These are phyloP conservation scores for Phytophthora constricta DNA, from an alignment of 352 stramenopile genomes.

Conservation along the genomic window DNA sequence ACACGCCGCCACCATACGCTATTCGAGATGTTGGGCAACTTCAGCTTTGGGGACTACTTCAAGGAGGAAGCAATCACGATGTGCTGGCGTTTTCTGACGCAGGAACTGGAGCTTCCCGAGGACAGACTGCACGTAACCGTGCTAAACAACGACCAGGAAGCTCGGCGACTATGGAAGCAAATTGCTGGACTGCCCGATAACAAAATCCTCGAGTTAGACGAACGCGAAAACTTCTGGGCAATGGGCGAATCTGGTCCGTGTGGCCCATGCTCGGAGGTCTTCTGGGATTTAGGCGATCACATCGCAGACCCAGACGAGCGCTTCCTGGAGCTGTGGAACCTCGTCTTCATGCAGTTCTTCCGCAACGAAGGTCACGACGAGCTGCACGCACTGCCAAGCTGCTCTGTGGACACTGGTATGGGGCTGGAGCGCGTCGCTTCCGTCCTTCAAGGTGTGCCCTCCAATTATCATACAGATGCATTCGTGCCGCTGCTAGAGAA, in stretches of 20 bases:
- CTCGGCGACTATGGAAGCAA: conserved; percentile 60
- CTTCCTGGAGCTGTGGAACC: conserved; percentile 97
- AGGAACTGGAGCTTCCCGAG: conserved; percentile 75
- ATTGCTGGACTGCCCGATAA: conserved; percentile 56
- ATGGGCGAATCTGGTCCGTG: conserved; percentile 96
- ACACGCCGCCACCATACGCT: conserved; percentile 98
- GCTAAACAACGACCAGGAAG: conserved; percentile 68
- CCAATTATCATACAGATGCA: conserved; percentile 97
- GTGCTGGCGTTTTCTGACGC: conserved; percentile 94
- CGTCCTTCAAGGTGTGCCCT: conserved; percentile 94
- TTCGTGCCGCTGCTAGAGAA: conserved; percentile 92
- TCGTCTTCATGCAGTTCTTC: conserved; percentile 98
- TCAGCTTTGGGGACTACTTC: conserved; percentile 98
- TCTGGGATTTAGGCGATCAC: conserved; percentile 91
- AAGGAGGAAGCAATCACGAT: conserved; percentile 96
- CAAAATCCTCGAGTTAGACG: conserved; percentile 72
- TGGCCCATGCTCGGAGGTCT: conserved; percentile 95
- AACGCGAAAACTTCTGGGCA: conserved; percentile 97
- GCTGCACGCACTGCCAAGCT: conserved; percentile 85
- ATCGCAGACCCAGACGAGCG: conserved; percentile 84
- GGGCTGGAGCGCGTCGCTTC: conserved; percentile 95
- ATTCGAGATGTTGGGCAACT: conserved; percentile 99
- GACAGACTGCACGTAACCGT: conserved; percentile 77
- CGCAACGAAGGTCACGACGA: conserved; percentile 80
- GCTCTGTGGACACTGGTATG: conserved; percentile 98